Conservation (phyloP, 164 flowering plant genomes). For the Sedum album region DNA sequence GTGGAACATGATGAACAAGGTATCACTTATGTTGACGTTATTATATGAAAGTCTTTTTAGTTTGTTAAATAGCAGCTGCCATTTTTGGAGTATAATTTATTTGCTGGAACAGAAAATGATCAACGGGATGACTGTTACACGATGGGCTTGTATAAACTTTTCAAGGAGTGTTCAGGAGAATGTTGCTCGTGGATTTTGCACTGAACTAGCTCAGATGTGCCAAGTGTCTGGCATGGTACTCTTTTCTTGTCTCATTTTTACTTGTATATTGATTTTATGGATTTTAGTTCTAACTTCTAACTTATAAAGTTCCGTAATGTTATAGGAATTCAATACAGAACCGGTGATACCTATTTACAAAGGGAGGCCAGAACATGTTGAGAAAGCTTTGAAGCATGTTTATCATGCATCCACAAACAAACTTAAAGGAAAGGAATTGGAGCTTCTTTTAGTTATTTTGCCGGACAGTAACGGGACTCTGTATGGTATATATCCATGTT, state of each 20-base stretch:
- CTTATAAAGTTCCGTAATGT: conserved; percentile 5
- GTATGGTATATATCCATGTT: conserved; percentile 39
- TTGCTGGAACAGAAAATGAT: conserved; percentile 64
- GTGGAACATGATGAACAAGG: conserved; percentile 94
- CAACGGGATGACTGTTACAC: conserved; percentile 63
- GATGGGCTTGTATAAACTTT: conserved; percentile 79
- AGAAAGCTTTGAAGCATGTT: conserved; percentile 67
- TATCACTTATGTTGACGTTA: conserved; percentile 11
- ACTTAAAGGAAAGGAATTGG: conserved; percentile 65
- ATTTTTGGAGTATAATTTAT: background rate
- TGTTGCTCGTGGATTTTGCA: conserved; percentile 69
- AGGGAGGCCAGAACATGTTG: conserved; percentile 63
- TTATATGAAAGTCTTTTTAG: background rate
- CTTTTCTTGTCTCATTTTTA: background rate
- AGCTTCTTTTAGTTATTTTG: conserved; percentile 56
- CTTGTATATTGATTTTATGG: background rate
- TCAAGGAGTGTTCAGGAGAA: conserved; percentile 73
- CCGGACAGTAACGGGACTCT: conserved; percentile 77
- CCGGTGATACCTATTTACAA: conserved; percentile 59
- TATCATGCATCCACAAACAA: conserved; percentile 49
- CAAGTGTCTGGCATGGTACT: conserved; percentile 80
- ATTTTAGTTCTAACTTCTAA: background rate
- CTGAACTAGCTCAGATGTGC: conserved; percentile 78
- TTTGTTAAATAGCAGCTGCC: background rate
- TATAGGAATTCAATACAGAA: conserved; percentile 63